A percentile compares a stretch with the other conserved stretches of the same genome.
Conservation (phyloP, 2,329 filamentous ascomycete species). For the Chalaropsis thielavioides region DNA sequence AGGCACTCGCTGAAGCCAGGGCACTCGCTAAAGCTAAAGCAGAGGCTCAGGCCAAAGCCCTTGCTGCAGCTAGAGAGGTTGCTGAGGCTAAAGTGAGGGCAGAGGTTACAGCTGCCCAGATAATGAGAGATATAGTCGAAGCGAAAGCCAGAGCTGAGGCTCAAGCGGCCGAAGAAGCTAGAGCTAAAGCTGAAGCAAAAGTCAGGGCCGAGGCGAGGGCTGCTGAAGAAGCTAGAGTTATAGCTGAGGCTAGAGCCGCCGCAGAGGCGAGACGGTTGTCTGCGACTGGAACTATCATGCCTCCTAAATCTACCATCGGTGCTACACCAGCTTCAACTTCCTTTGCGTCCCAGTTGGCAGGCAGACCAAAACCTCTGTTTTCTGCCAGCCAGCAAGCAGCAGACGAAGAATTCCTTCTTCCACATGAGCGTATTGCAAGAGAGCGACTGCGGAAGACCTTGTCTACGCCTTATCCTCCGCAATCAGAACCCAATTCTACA, state of each 20-base stretch:
- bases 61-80: not conserved
- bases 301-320: not conserved
- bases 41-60: not conserved
- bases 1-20: not conserved
- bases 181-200: not conserved
- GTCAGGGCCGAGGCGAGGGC: not conserved
- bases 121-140: not conserved
- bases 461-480: not conserved
- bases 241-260: not conserved
- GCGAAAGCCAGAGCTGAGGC: not conserved
- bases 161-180: not conserved
- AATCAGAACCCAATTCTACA: not conserved
- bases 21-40: not conserved
- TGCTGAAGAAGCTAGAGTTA: not conserved
- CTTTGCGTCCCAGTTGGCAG: not conserved
- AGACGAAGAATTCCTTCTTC: constrained; percentile 8
- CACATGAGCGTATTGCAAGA: not conserved
- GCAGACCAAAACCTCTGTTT: constrained; percentile 2
- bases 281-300: not conserved
- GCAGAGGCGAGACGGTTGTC: not conserved
- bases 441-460: not conserved
- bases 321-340: not conserved
- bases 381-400: not conserved
- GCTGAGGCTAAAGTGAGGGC: not conserved
- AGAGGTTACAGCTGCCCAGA: not conserved